These are phyloP conservation scores for Phytophthora crassamura DNA, from an alignment of 352 stramenopile genomes.

Conservation along the genomic window DNA sequence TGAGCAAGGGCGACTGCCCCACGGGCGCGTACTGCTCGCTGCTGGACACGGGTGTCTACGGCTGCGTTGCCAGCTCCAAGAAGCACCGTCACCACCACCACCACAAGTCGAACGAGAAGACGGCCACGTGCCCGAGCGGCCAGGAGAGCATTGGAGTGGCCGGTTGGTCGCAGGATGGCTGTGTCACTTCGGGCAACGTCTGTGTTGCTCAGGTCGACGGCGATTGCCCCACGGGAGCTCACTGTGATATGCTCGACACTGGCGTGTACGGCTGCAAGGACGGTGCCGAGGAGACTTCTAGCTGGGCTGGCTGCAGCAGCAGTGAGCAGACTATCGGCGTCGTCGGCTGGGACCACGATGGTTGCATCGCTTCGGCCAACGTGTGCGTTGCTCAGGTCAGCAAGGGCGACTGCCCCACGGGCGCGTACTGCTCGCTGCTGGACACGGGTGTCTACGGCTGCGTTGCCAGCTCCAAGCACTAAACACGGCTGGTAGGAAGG, in stretches of 20 bases:
- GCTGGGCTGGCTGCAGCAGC: slow-evolving; percentile 6
- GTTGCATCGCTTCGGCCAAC: slow-evolving; percentile 43
- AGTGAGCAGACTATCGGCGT: slow-evolving; percentile 24
- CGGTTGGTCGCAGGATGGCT: slow-evolving; percentile 15
- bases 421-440: too few relatives aligned
- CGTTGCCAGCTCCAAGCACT: slow-evolving; percentile 18
- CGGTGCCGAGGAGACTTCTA: slow-evolving; percentile 5
- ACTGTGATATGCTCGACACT: slow-evolving; percentile 26
- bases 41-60: too few relatives aligned
- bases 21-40: too few relatives aligned
- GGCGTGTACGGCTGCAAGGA: slow-evolving; percentile 34
- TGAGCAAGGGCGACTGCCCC: too few relatives aligned
- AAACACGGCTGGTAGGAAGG: slow-evolving; percentile 14
- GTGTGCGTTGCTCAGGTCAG: too few relatives aligned
- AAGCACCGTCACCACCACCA: slow-evolving; percentile 18
- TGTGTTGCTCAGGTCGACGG: slow-evolving; percentile 25
- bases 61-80: slow-evolving; percentile 19
- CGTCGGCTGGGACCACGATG: slow-evolving; percentile 41
- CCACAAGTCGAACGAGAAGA: slow-evolving; percentile 9
- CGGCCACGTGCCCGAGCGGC: slow-evolving; percentile 3
- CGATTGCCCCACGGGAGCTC: slow-evolving; percentile 19
- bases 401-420: too few relatives aligned
- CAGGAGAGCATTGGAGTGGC: slow-evolving; percentile 17
- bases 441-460: too few relatives aligned
- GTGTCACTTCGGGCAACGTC: too few relatives aligned